Evolutionary conservation across 352 stramenopile genomes (phyloP).

Genomic region (Phytophthora cryptogea): DNA sequence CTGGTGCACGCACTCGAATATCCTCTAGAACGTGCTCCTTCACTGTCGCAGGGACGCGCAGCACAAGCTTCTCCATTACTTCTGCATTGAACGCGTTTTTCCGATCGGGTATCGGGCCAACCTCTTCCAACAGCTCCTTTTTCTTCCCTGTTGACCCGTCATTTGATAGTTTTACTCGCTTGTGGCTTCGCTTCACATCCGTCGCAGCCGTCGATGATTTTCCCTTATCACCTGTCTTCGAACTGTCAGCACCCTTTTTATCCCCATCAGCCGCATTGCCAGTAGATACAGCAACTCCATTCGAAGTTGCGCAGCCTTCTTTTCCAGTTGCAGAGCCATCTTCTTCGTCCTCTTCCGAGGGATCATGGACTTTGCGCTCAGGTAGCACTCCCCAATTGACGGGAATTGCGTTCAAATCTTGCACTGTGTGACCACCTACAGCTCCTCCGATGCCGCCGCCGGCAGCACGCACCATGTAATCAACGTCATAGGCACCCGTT

Average conservation of each 20-base stretch:
- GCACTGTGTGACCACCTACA: constrained; percentile 50
- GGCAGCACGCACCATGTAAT: constrained; percentile 71
- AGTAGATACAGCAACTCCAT: constrained; percentile 28
- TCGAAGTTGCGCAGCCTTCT: constrained; percentile 25
- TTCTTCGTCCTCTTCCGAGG: constrained; percentile 33
- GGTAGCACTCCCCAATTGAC: constrained; percentile 78
- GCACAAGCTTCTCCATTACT: constrained; percentile 80
- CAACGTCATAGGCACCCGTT: constrained; percentile 67
- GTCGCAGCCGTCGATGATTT: constrained; percentile 24
- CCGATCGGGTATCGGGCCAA: constrained; percentile 69
- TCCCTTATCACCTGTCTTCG: constrained; percentile 49
- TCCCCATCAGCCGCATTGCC: constrained; percentile 33
- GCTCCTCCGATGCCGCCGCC: constrained; percentile 32
- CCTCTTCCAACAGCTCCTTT: constrained; percentile 59
- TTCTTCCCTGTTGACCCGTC: constrained; percentile 41
- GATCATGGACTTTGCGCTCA: constrained; percentile 51
- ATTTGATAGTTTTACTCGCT: constrained; percentile 50
- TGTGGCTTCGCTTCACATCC: constrained; percentile 64
- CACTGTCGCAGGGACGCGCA: constrained; percentile 67
- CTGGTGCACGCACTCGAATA: constrained; percentile 48
- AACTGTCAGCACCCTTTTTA: constrained; percentile 51
- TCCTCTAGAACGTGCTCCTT: constrained; percentile 75
- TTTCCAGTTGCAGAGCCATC: constrained; percentile 19
- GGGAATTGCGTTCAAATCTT: constrained; percentile 68
- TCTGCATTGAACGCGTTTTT: constrained; percentile 72